A percentile compares a stretch with the other conserved stretches of the same genome.
Conservation (phyloP, 1,284 basidiomycete species). For the Grifola frondosa region DNA sequence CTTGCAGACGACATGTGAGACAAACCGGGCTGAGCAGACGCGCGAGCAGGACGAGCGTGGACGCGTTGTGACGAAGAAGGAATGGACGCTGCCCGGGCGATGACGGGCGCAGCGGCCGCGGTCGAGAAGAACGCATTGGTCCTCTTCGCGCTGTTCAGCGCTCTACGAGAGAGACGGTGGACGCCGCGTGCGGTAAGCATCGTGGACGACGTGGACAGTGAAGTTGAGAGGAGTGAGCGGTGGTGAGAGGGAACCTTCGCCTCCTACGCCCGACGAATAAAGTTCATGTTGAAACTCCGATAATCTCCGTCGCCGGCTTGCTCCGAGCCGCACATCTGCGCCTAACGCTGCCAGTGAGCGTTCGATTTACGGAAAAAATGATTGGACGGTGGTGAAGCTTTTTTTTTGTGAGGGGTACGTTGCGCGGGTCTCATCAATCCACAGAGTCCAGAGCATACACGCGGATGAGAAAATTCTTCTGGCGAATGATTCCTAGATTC, state of each 20-base stretch:
- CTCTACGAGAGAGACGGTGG: conserved; percentile 80
- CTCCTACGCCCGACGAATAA: conserved; percentile 30
- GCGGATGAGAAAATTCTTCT: no score
- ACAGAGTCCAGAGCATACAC: no score
- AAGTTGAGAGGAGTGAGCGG: conserved; percentile 28
- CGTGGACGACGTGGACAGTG: conserved; percentile 35
- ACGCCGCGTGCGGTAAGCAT: conserved; percentile 84
- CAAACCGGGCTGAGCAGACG: conserved; percentile 45
- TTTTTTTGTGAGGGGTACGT: no score
- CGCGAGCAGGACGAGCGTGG: conserved; percentile 44
- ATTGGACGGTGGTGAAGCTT: no score
- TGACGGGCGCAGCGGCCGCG: conserved; percentile 46
- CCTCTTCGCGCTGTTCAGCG: conserved; percentile 70
- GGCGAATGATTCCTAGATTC: no score
- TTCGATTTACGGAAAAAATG: not conserved
- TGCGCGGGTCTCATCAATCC: no score
- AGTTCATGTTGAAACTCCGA: conserved; percentile 32
- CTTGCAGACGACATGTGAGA: conserved; percentile 12
- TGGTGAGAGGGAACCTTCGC: conserved; percentile 22
- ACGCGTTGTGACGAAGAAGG: conserved; percentile 33
- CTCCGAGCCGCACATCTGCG: no score
- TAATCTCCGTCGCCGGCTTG: conserved; percentile 30
- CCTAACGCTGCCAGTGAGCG: no score
- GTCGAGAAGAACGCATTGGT: conserved; percentile 78
- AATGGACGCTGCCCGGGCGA: conserved; percentile 36